These are phyloP conservation scores for Saturnispora ahearnii DNA, from an alignment of 805 yeast species.

Conservation along the genomic window DNA sequence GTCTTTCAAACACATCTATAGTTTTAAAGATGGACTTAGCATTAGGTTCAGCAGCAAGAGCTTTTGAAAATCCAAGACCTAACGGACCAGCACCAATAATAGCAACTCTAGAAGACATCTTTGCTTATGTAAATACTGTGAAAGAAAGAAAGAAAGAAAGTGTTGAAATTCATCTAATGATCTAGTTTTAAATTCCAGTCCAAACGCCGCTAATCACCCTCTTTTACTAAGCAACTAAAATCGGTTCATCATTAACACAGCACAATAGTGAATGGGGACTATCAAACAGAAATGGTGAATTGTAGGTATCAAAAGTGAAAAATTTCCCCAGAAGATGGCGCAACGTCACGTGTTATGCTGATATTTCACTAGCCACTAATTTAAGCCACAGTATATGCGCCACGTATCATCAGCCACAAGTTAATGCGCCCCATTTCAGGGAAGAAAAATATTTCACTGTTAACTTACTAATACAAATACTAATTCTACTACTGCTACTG, in stretches of 20 bases:
- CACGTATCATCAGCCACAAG: not conserved
- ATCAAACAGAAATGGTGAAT: not conserved
- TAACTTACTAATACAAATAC: no score
- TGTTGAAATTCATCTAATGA: no score
- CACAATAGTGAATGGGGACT: not conserved
- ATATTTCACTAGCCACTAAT: not conserved
- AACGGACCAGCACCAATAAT: conserved; percentile 31
- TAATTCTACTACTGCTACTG: no score
- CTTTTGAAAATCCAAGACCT: conserved; percentile 28
- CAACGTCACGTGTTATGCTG: conserved; percentile 1
- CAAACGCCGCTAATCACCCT: conserved; percentile 10
- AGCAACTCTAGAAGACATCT: conserved; percentile 17
- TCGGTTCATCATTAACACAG: not conserved
- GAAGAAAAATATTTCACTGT: not conserved
- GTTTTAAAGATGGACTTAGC: conserved; percentile 14
- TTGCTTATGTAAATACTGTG: not conserved
- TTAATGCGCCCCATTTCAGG: not conserved
- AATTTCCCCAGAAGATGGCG: conserved; percentile 2
- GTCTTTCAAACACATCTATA: conserved; percentile 27
- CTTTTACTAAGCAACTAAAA: not conserved
- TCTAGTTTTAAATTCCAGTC: not conserved
- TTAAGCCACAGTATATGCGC: not conserved
- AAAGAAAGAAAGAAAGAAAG: not conserved
- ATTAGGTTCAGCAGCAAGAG: conserved; percentile 27
- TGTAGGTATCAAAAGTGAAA: not conserved